Conservation (phyloP, 768 basidiomycete species). For the Macrolepiota dolichaula region DNA sequence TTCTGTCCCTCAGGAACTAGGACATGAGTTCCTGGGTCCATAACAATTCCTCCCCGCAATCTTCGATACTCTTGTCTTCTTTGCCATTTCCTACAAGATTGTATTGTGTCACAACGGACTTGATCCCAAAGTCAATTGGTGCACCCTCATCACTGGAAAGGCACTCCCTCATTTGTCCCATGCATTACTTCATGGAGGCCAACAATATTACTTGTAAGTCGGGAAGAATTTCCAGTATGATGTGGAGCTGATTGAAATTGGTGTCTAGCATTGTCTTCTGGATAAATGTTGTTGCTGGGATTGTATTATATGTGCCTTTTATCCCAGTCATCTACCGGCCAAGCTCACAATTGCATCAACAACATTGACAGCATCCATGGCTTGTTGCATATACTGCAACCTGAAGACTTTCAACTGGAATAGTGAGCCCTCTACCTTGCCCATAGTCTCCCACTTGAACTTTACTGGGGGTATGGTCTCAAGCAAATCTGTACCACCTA, state of each 20-base stretch:
- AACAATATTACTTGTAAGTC: neutral
- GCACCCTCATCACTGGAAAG: neutral
- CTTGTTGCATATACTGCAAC: conserved; percentile 28
- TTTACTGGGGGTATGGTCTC: neutral
- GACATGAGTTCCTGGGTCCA: too few species aligned
- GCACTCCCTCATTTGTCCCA: too few species aligned
- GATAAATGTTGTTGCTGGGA: conserved; percentile 21
- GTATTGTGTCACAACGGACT: neutral
- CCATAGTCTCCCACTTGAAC: neutral
- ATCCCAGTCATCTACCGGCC: conserved; percentile 21
- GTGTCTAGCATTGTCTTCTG: conserved; percentile 22
- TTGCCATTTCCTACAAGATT: neutral
- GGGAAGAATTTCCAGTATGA: neutral
- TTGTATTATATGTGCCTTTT: conserved; percentile 18
- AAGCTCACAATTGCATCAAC: conserved; percentile 26
- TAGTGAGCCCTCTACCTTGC: neutral
- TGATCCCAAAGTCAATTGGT: neutral
- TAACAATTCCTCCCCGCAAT: neutral
- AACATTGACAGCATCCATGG: conserved; percentile 28
- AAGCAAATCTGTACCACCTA: neutral
- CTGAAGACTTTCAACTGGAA: conserved; percentile 18
- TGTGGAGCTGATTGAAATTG: neutral
- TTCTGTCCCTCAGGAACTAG: too few species aligned
- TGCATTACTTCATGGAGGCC: conserved; percentile 1
- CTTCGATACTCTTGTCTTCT: neutral